Percentiles rank a stretch among this genome's conserved stretches.
phyloP scores from a whole-genome alignment of 2,329 filamentous ascomycete genomes.

The Neofusicoccum sp. region DNA sequence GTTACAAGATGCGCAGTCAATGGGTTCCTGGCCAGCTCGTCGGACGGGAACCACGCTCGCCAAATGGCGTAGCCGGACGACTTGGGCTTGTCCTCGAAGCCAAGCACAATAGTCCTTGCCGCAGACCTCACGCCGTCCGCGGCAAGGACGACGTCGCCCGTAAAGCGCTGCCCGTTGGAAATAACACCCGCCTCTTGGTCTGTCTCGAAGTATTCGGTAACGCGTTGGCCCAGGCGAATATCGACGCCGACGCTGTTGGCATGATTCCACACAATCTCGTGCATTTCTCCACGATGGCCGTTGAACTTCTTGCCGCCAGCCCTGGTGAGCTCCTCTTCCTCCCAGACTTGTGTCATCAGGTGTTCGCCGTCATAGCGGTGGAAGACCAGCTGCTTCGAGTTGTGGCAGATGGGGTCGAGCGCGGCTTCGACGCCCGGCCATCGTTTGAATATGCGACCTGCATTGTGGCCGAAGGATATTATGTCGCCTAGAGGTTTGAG shows the following conservation, averaged over 20 bases:
- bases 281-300: constrained; percentile 63
- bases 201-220: constrained; percentile 55
- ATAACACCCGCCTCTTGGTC: constrained; percentile 55
- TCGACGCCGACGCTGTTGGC: constrained; percentile 57
- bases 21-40: constrained; percentile 35
- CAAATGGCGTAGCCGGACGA: constrained; percentile 58
- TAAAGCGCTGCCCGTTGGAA: constrained; percentile 48
- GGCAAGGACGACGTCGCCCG: constrained; percentile 54
- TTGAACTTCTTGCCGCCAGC: constrained; percentile 57
- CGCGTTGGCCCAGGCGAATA: constrained; percentile 54
- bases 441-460: constrained; percentile 60
- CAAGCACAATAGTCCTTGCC: constrained; percentile 56
- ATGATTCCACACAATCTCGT: constrained; percentile 60
- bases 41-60: constrained; percentile 46
- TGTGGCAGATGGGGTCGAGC: constrained; percentile 55
- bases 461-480: constrained; percentile 64
- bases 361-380: constrained; percentile 64
- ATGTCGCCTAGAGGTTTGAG: constrained; percentile 64
- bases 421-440: constrained; percentile 50
- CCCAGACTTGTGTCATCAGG: constrained; percentile 58
- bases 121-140: constrained; percentile 57
- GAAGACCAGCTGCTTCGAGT: constrained; percentile 60
- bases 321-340: constrained; percentile 35
- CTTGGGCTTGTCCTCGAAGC: constrained; percentile 55
- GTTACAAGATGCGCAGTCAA: constrained; percentile 36